Base-by-base conservation (phyloP, 768 basidiomycete genomes). In the Fistulinella prunicolor region DNA sequence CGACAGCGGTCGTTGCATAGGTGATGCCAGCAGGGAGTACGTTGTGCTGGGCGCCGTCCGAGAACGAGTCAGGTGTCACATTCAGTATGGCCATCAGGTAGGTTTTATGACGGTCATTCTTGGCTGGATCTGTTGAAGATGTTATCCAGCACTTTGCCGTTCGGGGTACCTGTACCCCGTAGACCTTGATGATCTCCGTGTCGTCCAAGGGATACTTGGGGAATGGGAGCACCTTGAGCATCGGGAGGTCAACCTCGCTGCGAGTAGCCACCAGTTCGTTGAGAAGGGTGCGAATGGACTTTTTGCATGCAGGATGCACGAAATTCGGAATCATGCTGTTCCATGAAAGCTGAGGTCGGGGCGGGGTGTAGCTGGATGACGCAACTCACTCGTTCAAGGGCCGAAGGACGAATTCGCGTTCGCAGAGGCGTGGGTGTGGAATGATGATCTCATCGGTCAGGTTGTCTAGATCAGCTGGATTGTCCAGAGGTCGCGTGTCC, bases 1-100 rank as follows among this genome's bases (percentile, higher is more conserved):
- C 51, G 2, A 82, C 70, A 0, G 90, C 75, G 4, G 69, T 42
- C 4, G 60, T 52, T 0, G 75, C 72, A 51, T 85, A 87, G 3
- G 61, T 57, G 14, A 92, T 58, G 0, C 86, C 88, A 9, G 73
- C 63, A 0, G 75, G 55, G 10, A 83, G 54, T 0, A 74, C 75
- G 51, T 77, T 73, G 63, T 86, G 73, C 17, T 67, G 61, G 1
- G 82, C 76, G 9, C 93, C 93, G 53, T 97, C 94, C 0, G 94
- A 97, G 70, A 97, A 97, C 0, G 94, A 96, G 68, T 99, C 95
- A 3, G 95, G 94, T 0, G 95, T 97, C 6, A 79, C 78, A 62
- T 98, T 97, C 47, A 99, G 77, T 1, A 90, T 96, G 0, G 86
- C 86, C 95, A 98, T 97, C 48, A 97, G 63, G 47, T 80, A 77